A percentile compares a stretch with the other conserved stretches of the same genome.
phyloP scores from a whole-genome alignment of 2,329 filamentous ascomycete genomes.

The Claviceps sp. region DNA sequence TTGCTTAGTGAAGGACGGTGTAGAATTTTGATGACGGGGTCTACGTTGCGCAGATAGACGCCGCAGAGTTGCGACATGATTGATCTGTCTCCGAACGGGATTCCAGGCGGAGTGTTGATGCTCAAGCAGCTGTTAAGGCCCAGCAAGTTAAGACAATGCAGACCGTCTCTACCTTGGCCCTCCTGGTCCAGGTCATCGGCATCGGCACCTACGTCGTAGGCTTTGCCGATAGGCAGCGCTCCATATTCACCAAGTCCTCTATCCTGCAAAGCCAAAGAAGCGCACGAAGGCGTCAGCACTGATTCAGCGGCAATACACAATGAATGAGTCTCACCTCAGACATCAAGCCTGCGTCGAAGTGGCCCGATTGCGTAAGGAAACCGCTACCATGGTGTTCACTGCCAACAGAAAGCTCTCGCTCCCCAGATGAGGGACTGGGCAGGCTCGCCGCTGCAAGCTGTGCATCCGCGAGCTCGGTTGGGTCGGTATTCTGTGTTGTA shows the following conservation, averaged over 20 bases:
- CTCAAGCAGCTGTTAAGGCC: neutral
- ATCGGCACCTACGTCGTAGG: neutral
- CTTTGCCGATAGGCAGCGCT: neutral
- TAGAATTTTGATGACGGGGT: conserved; percentile 9
- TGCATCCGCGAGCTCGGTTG: neutral
- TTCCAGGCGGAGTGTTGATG: neutral
- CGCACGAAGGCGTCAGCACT: neutral
- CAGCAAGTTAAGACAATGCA: neutral
- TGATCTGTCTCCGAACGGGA: neutral
- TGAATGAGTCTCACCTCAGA: neutral
- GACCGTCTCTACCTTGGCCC: neutral
- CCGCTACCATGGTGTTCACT: neutral
- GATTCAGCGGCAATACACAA: no score
- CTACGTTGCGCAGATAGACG: conserved; percentile 7
- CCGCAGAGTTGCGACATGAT: conserved; percentile 1
- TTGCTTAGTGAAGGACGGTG: conserved; percentile 6
- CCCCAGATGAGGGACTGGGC: neutral
- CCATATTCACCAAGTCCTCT: neutral
- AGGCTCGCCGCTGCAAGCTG: neutral
- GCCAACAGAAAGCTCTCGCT: neutral
- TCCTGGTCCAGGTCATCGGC: neutral
- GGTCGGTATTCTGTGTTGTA: neutral
- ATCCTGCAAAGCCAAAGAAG: neutral
- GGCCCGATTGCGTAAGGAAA: neutral
- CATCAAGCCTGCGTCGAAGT: neutral